Conservation (phyloP, 257 asterid genomes). For the Catharanthus roseus region DNA sequence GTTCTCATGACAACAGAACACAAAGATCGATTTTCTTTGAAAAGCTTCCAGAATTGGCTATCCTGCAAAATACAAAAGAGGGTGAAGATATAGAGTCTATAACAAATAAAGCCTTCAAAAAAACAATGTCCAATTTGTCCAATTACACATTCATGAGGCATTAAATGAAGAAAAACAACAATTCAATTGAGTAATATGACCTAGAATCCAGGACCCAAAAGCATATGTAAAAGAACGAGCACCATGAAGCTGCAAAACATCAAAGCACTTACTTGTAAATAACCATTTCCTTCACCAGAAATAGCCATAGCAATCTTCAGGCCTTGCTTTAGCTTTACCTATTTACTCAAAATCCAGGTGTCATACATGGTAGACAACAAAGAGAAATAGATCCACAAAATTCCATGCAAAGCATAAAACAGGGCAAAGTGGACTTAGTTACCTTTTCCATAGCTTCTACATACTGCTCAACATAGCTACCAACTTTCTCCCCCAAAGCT, state of each 20-base stretch:
- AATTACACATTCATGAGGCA: neutral
- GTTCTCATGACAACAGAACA: constrained; percentile 88
- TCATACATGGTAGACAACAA: constrained; percentile 9
- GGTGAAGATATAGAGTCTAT: neutral
- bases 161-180: neutral
- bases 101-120: neutral
- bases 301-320: constrained; percentile 85
- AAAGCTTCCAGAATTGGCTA: constrained; percentile 94
- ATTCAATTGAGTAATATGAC: neutral
- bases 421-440: constrained; percentile 13
- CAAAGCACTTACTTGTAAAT: constrained; percentile 63
- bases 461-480: constrained; percentile 56
- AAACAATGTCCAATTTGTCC: neutral
- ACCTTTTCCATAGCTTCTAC: constrained; percentile 97
- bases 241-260: constrained; percentile 9
- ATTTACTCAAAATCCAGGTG: constrained; percentile 15
- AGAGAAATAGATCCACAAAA: neutral
- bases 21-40: constrained; percentile 67
- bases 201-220: neutral
- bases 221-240: neutral
- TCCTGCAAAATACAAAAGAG: constrained; percentile 35
- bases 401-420: constrained; percentile 2
- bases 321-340: constrained; percentile 95
- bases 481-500: constrained; percentile 70
- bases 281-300: constrained; percentile 91